Evolutionary conservation across 2,329 filamentous ascomycete species (phyloP).

Genomic region (Claviceps spartinae): DNA sequence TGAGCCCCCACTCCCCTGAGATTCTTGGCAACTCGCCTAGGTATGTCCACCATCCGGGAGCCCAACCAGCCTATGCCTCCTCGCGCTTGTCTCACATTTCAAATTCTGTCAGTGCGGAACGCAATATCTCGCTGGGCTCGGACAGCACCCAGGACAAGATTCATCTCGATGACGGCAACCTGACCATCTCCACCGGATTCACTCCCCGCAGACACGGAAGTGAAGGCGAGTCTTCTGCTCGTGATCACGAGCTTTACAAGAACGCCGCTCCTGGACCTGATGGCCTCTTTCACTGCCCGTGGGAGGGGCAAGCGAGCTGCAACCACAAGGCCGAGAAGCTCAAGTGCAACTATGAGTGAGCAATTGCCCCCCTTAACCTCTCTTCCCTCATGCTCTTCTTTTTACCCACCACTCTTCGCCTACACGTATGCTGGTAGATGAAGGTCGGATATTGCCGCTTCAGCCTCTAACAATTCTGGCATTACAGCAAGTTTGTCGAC

Average conservation of each 20-base stretch:
- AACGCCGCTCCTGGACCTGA: constrained; percentile 50
- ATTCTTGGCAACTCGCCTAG: constrained; percentile 38
- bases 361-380: neutral
- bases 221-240: constrained; percentile 40
- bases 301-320: constrained; percentile 57
- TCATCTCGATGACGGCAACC: constrained; percentile 17
- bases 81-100: constrained; percentile 5
- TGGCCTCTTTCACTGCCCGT: constrained; percentile 89
- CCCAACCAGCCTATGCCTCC: constrained; percentile 2
- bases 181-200: constrained; percentile 24
- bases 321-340: constrained; percentile 88
- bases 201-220: constrained; percentile 32
- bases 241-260: constrained; percentile 60
- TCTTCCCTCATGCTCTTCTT: constrained; percentile 7
- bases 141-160: constrained; percentile 15
- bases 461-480: neutral
- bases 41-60: constrained; percentile 26
- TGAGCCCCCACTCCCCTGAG: constrained; percentile 31
- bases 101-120: constrained; percentile 19
- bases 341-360: constrained; percentile 98
- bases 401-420: neutral
- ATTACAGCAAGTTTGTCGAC: constrained; percentile 79
- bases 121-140: constrained; percentile 17
- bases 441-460: too few relatives aligned
- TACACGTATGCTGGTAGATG: too few relatives aligned